These are phyloP conservation scores for Citrus unshiu DNA, from an alignment of 345 rosid genomes.

Conservation along the genomic window DNA sequence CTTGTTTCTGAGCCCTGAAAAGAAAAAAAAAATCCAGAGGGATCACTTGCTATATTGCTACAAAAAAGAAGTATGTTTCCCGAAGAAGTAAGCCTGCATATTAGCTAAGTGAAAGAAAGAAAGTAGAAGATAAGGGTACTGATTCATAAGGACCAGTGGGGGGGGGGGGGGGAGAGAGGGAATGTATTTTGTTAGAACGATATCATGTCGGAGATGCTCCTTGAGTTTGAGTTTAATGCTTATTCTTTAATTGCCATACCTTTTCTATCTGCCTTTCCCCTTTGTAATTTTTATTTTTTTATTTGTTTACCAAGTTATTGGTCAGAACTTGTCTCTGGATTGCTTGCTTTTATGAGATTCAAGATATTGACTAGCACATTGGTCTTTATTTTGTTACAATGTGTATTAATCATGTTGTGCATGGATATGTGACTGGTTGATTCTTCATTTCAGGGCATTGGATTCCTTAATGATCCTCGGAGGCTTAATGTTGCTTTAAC, in stretches of 20 bases:
- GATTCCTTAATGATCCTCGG: slow-evolving; percentile 98
- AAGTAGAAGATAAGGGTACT: neutral
- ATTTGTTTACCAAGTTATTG: neutral
- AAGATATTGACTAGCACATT: neutral
- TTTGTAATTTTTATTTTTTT: neutral
- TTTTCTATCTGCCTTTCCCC: neutral
- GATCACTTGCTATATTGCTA: neutral
- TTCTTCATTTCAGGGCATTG: slow-evolving; percentile 74
- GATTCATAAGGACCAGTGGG: neutral
- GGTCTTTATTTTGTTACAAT: neutral
- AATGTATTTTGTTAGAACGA: neutral
- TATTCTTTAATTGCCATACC: neutral
- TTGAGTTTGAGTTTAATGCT: neutral
- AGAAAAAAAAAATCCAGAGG: neutral
- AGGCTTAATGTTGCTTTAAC: slow-evolving; percentile 98
- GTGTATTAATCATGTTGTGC: neutral
- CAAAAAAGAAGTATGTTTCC: neutral
- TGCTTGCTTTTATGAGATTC: neutral
- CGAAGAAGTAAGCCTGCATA: neutral
- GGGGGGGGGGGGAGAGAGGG: neutral
- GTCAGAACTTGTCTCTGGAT: neutral
- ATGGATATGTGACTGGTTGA: slow-evolving; percentile 13
- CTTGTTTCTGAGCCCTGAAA: too few species aligned
- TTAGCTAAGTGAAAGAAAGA: neutral
- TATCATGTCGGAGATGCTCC: neutral